Evolutionary conservation across 2,329 filamentous ascomycete genomes (phyloP).

Genomic region (Epichloe amarillans): DNA sequence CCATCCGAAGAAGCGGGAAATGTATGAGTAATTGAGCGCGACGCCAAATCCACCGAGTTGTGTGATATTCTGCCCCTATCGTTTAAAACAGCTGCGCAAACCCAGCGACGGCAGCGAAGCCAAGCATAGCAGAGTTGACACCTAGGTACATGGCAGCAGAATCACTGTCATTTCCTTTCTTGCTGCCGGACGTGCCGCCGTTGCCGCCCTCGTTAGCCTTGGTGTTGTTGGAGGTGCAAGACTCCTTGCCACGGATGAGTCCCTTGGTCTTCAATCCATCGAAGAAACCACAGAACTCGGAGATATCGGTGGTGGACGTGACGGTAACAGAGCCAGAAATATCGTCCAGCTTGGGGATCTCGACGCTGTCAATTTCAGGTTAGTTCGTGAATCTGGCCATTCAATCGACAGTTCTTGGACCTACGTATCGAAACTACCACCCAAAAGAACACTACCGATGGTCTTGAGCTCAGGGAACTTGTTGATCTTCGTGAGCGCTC

Average conservation of each 20-base stretch:
- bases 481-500: constrained; percentile 48
- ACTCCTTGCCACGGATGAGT: constrained; percentile 28
- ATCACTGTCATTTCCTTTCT: constrained; percentile 19
- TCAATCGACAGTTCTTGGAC: constrained; percentile 20
- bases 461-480: constrained; percentile 52
- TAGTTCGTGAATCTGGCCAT: not conserved
- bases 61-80: constrained; percentile 10
- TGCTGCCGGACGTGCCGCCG: constrained; percentile 15
- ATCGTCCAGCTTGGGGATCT: constrained; percentile 51
- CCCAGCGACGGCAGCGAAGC: constrained; percentile 32
- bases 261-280: constrained; percentile 25
- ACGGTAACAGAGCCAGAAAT: constrained; percentile 63
- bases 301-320: constrained; percentile 50
- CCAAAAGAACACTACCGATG: constrained; percentile 77
- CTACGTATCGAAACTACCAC: constrained; percentile 73
- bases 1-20: constrained; percentile 21
- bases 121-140: constrained; percentile 34
- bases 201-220: constrained; percentile 35
- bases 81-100: constrained; percentile 40
- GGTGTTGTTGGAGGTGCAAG: constrained; percentile 37
- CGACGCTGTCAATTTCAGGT: constrained; percentile 39
- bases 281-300: constrained; percentile 39
- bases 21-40: constrained; percentile 20
- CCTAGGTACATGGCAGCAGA: constrained; percentile 31
- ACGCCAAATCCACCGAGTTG: constrained; percentile 22